A percentile compares a stretch with the other conserved stretches of the same genome.
These are phyloP conservation scores for Pythium oligandrum DNA, from an alignment of 352 stramenopile species.

Conservation along the genomic window DNA sequence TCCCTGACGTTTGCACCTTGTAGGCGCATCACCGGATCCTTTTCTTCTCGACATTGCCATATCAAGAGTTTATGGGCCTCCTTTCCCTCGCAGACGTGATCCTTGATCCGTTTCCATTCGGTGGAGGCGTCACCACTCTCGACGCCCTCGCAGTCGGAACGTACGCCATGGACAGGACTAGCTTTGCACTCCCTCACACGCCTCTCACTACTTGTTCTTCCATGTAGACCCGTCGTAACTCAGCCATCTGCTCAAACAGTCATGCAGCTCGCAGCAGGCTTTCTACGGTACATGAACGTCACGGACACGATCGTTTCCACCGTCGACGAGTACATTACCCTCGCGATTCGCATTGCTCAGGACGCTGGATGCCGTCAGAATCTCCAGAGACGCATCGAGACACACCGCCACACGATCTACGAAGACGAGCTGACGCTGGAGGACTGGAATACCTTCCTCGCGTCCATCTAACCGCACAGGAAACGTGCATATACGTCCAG, in stretches of 20 bases:
- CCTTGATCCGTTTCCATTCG: conserved; percentile 82
- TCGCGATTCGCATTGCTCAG: conserved; percentile 27
- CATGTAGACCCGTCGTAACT: conserved; percentile 47
- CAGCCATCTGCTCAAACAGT: conserved; percentile 45
- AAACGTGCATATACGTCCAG: too few relatives aligned
- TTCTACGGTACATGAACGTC: conserved; percentile 49
- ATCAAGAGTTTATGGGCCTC: conserved; percentile 48
- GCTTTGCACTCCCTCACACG: background rate
- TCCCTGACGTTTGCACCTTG: background rate
- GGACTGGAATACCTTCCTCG: conserved; percentile 38
- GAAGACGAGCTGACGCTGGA: conserved; percentile 19
- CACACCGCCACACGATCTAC: conserved; percentile 16
- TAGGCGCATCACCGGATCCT: conserved; percentile 33
- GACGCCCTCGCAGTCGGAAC: conserved; percentile 74
- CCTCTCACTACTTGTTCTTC: background rate
- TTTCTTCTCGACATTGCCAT: conserved; percentile 58
- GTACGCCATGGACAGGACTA: conserved; percentile 24
- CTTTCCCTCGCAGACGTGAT: conserved; percentile 60
- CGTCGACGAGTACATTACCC: conserved; percentile 34
- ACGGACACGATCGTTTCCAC: conserved; percentile 34
- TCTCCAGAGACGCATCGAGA: conserved; percentile 12
- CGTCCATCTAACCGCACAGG: conserved; percentile 1
- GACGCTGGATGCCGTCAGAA: conserved; percentile 11
- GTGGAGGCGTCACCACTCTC: conserved; percentile 78
- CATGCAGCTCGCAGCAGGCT: conserved; percentile 51